Evolutionary conservation across 352 stramenopile species (phyloP).

Genomic region (Paralagenidium karlingii): DNA sequence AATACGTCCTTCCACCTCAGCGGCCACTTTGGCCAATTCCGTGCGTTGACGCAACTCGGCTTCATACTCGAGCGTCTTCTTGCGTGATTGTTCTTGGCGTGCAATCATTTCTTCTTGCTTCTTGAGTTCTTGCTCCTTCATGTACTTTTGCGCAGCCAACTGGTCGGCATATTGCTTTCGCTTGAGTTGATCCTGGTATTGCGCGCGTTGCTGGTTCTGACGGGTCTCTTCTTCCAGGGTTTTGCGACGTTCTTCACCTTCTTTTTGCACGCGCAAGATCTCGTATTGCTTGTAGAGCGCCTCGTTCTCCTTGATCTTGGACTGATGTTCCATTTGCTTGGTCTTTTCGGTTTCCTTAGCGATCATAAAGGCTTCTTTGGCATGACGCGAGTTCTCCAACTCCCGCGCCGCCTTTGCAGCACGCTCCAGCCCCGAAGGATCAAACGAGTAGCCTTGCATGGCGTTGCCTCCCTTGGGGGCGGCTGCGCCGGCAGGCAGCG

Average conservation of each 20-base stretch:
- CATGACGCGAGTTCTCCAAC: conserved; percentile 90
- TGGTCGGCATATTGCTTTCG: conserved; percentile 97
- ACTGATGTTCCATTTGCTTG: conserved; percentile 88
- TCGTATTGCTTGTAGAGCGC: conserved; percentile 89
- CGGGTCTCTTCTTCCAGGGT: conserved; percentile 96
- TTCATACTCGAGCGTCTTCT: conserved; percentile 97
- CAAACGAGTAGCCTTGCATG: conserved; percentile 89
- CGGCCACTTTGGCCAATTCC: conserved; percentile 92
- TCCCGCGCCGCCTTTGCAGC: conserved; percentile 96
- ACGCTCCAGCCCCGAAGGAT: conserved; percentile 93
- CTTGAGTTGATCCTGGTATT: conserved; percentile 99
- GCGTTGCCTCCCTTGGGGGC: conserved; percentile 21
- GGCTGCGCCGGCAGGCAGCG: conserved; percentile 9
- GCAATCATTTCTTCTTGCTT: conserved; percentile 97
- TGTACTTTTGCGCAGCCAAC: conserved; percentile 91
- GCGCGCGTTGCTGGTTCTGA: conserved; percentile 91
- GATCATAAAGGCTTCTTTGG: conserved; percentile 90
- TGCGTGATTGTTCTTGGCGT: conserved; percentile 91
- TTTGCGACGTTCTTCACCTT: conserved; percentile 94
- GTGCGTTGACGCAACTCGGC: conserved; percentile 90
- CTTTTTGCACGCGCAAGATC: conserved; percentile 92
- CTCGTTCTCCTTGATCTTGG: conserved; percentile 88
- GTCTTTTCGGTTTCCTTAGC: conserved; percentile 93
- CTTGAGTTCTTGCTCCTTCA: conserved; percentile 94
- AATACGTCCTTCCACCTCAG: conserved; percentile 92